Conservation (phyloP, 495 filamentous ascomycete species). For the Neurospora sp. region DNA sequence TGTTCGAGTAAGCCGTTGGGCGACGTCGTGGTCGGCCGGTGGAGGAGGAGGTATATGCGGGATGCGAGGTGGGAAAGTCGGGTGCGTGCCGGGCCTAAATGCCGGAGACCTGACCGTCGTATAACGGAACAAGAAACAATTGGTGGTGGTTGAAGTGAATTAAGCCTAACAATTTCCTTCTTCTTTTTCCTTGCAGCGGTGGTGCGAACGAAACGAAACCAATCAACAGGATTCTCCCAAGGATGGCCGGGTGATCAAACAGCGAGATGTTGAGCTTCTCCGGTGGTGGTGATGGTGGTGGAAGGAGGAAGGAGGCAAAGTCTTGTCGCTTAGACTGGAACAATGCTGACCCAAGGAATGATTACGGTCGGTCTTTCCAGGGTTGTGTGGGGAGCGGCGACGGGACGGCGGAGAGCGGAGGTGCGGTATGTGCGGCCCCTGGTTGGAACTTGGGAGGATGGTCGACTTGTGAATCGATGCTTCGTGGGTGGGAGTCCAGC, state of each 20-base stretch:
- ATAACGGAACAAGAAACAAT: slow-evolving; percentile 21
- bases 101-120: slow-evolving; percentile 5
- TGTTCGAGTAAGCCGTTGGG: background rate
- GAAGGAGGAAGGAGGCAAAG: background rate
- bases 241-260: slow-evolving; percentile 22
- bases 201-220: slow-evolving; percentile 30
- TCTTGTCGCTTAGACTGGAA: background rate
- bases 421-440: background rate
- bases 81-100: slow-evolving; percentile 10
- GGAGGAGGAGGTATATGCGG: slow-evolving; percentile 2
- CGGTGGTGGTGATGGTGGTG: background rate
- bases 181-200: slow-evolving; percentile 1
- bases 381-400: background rate
- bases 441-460: background rate
- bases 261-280: slow-evolving; percentile 2
- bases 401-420: background rate
- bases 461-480: background rate
- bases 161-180: slow-evolving; percentile 11
- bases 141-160: slow-evolving; percentile 25
- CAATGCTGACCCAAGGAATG: background rate
- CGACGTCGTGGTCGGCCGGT: background rate
- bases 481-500: background rate
- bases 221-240: slow-evolving; percentile 29
- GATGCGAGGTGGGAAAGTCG: slow-evolving; percentile 1
- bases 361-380: background rate